Conservation (phyloP, 75 land plant species). For the Cunninghamia lanceolata region DNA sequence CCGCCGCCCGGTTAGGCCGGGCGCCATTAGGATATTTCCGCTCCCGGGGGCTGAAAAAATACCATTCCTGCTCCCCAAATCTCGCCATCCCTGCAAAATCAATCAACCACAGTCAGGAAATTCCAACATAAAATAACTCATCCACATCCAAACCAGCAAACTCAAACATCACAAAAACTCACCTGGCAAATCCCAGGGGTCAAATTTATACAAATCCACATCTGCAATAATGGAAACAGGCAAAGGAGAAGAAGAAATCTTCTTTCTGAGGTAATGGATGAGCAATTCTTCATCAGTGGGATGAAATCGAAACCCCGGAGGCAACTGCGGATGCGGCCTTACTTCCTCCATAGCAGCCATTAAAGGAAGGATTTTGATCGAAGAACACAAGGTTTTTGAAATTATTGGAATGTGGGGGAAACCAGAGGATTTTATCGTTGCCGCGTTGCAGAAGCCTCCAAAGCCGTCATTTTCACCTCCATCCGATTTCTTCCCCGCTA, state of each 20-base stretch:
- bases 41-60: conserved; percentile 56
- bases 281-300: conserved; percentile 19
- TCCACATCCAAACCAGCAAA: no score
- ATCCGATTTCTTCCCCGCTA: neutral
- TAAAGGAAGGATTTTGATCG: no score
- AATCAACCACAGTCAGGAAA: neutral
- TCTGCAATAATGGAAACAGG: conserved; percentile 13
- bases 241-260: neutral
- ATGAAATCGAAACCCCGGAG: conserved; percentile 16
- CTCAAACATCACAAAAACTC: neutral
- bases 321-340: conserved; percentile 2
- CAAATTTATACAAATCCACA: conserved; percentile 12
- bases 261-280: conserved; percentile 10
- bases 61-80: conserved; percentile 58
- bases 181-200: conserved; percentile 11
- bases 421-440: neutral
- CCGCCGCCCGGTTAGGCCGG: conserved; percentile 50
- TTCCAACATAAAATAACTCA: no score
- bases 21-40: conserved; percentile 56
- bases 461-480: neutral
- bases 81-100: conserved; percentile 32
- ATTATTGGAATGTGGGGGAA: neutral
- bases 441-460: neutral
- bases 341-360: neutral
- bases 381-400: neutral